A percentile compares a stretch with the other conserved stretches of the same genome.
phyloP scores from a whole-genome alignment of 495 filamentous ascomycete species.

The Neurospora tetraspora region DNA sequence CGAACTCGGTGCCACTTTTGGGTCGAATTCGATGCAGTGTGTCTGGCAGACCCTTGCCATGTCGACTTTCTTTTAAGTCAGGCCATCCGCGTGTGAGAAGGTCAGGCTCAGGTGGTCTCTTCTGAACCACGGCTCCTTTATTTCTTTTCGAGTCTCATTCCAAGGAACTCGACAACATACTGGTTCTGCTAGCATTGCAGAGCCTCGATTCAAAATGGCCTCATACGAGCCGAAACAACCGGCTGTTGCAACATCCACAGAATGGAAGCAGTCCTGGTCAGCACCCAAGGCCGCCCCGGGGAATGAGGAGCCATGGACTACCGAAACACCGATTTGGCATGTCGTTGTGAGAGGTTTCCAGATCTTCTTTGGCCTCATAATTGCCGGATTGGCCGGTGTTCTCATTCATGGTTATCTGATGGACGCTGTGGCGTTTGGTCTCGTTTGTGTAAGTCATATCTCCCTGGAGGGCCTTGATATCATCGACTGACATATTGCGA shows the following conservation, averaged over 20 bases:
- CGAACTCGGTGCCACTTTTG: neutral
- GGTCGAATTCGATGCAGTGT: neutral
- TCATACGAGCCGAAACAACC: neutral
- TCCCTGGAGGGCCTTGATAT: neutral
- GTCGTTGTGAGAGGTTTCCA: constrained; percentile 30
- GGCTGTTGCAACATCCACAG: neutral
- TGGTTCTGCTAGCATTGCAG: neutral
- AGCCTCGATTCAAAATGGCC: neutral
- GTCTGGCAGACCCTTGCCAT: neutral
- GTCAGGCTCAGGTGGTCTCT: neutral
- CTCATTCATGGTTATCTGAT: constrained; percentile 37
- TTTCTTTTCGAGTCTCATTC: neutral
- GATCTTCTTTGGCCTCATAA: constrained; percentile 27
- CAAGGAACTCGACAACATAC: neutral
- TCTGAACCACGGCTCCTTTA: neutral
- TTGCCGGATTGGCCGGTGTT: constrained; percentile 27
- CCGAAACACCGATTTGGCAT: constrained; percentile 29
- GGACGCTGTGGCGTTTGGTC: constrained; percentile 16
- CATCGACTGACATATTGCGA: neutral
- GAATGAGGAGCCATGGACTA: neutral
- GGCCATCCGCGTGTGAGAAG: neutral
- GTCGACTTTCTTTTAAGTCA: neutral
- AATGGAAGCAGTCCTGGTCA: neutral
- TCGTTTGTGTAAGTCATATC: constrained; percentile 29
- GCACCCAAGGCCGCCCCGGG: neutral